Base-by-base conservation (phyloP, 257 asterid species). In the Phtheirospermum japonicum region DNA sequence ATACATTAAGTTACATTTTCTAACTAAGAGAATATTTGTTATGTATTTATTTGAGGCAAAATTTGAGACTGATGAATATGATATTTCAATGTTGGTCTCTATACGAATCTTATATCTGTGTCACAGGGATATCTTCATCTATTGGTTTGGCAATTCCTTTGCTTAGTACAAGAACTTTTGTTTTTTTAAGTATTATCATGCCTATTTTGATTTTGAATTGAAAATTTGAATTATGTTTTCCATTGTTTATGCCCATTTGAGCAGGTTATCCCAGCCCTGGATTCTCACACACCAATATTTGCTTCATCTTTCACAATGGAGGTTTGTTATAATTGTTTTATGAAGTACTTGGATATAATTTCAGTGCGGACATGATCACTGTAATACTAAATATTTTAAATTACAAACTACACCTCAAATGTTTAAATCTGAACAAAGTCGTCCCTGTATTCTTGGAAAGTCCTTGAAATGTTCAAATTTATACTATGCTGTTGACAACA, bases 301-400 rank as follows among this genome's bases (percentile, higher is more conserved):
- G 89, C 99, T 53, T 89, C 99, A 2, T 93, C 99, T 65, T 93
- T 89, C 83, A 89, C 99, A 1, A 83, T 93, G 96, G 95, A 93
- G 99, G 99, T 92, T 67, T 62, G 94, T 67, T 49, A 63, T 65
- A 50, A 12, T 19, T 51, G 39, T 64, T 61, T 50, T 8, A 30
- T 20, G 23, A 57, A 17, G 34, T 28, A 12, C 56, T 71, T 66
- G 45, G 53, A 17, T 53, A 61, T 65, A 42, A 46, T 46, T 70
- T 54, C 54, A 61, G 19, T 57, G 45, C 37, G 31, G 63, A 58
- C 33, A 18, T 58, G 63, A 50, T 30, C 40, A 50, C 37, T 48
- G 39, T 19, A 40, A 28, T 49, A 26, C 51, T 26, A 49, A 50
- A 48, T 6, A 36, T 54, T 33, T 48, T 43, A 31, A 66, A 33